Evolutionary conservation across 2,329 filamentous ascomycete genomes (phyloP), one percentile per base, ranked within the genome.

Genomic region (Monosporascus sp.): DNA sequence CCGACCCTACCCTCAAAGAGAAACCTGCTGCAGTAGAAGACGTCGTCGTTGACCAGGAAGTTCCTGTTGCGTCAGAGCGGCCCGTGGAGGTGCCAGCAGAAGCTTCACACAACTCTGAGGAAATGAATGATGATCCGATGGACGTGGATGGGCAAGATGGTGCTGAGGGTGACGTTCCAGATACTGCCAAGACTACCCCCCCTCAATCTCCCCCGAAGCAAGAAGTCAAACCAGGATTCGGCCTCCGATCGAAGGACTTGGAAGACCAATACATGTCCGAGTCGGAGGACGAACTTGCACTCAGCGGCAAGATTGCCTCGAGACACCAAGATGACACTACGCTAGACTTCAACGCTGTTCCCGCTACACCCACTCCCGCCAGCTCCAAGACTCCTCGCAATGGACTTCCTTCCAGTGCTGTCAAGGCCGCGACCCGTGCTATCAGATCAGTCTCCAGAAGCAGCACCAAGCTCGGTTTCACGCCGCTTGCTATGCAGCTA

Each of bases 401-500:
- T 22, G 58, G 52, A 36, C 54, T 68, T 31, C 60, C 61, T 17
- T 60, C 60, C 6, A 65, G 60, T 49, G 62, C 62, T 7, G 47
- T 57, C 18, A 65, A 65, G 56, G 63, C 62, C 41, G 64, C 62
- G n/a, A 61, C 42, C 24, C 61, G 59, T 54, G 64, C 56, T 50
- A 65, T 60, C 57, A 58, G 56, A 61, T 69, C 67, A 53, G 70
- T 57, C 47, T 63, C 55, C 24, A 61, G 61, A 38, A 56, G 58
- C 15, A 55, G 17, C 9, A 18, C 65, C 31, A 70, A 71, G 18
- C 64, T 81, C 49, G 83, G 83, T 2, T 86, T 88, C 56, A 87
- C 84, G 1, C 82, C 84, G 24, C 71, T 90, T 38, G 82, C 82
- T 4, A 73, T 79, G 38, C 79, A 85, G 60, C 70, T 89, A 5